Base-by-base conservation (phyloP, 495 filamentous ascomycete genomes). In the Glonium stellatum region DNA sequence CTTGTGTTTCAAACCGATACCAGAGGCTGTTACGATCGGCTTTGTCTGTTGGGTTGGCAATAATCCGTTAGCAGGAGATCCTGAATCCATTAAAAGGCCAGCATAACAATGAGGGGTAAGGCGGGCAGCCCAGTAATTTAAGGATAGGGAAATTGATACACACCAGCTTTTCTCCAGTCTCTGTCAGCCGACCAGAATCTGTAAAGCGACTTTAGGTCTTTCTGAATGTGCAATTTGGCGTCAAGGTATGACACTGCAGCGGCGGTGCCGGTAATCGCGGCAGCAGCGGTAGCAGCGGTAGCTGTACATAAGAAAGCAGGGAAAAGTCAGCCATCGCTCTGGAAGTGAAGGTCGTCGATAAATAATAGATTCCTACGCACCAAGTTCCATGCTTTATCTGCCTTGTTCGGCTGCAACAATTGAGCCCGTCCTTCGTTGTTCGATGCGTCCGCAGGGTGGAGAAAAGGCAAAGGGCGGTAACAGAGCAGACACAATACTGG, bases 221-320 rank as follows among this genome's bases (percentile, higher is more conserved):
- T 84, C 34, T 66, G 59, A 51, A 90, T 58, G 66, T 85, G 79
- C 55, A 80, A 84, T 75, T 87, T 88, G 54, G 84, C 88, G 62
- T 90, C 82, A 49, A 89, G 73, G 67, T 92, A 92, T 15, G 78
- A 76, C 31, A 79, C 77, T 18, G 73, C 71, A 9, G 80, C 80
- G 1, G 73, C 66, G 5, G 71, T 72, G 22, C 71, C 74, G 10
- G 82, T 76, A 37, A 79, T 70, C 42, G 76, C 76, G 54, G 80
- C 78, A 11, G 77, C 71, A 10, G 76, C 72, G 54, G 80, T 78
- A 11, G 77, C 71, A 10, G 76, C 72, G 15, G 76, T 72, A 54
- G 75, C 75, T 65, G 34, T 13, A 1, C 1, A 27, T 15, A 23
- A 37, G 49, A 11, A 49, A 55, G 34, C 39, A 47, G 27, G 6